Evolutionary conservation across 768 basidiomycete species (phyloP).

Genomic region (Cubamyces lactineus): DNA sequence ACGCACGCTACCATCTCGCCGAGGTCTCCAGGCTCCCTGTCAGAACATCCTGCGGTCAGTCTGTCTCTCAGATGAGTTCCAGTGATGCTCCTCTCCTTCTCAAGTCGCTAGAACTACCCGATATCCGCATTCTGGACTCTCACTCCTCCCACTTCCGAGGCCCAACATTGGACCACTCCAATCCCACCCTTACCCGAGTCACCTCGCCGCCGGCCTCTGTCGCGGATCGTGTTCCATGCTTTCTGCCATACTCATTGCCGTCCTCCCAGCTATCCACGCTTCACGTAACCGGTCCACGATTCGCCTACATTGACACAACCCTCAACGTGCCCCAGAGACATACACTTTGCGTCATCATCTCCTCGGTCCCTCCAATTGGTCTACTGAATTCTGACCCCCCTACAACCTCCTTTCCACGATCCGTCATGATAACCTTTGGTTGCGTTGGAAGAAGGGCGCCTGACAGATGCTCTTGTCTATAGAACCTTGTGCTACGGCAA

Average conservation of each 20-base stretch:
- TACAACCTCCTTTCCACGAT: too few relatives aligned
- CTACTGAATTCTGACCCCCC: too few relatives aligned
- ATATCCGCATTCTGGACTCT: conserved; percentile 7
- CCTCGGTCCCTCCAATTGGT: neutral
- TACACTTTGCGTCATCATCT: neutral
- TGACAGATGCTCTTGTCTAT: conserved; percentile 5
- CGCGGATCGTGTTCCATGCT: conserved; percentile 1
- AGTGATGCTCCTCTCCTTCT: neutral
- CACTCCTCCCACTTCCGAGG: neutral
- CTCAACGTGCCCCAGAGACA: neutral
- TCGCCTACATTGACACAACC: neutral
- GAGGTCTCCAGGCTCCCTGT: too few relatives aligned
- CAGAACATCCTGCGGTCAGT: neutral
- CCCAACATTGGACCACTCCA: neutral
- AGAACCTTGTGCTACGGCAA: neutral
- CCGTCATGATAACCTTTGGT: neutral
- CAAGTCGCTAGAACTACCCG: conserved; percentile 3
- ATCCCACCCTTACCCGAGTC: neutral
- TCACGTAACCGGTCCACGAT: neutral
- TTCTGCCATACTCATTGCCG: neutral
- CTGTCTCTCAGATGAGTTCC: neutral
- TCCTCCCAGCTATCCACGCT: neutral
- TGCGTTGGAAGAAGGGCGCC: neutral
- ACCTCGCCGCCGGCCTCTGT: neutral
- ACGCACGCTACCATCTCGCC: too few relatives aligned